phyloP scores from a whole-genome alignment of 345 rosid genomes.

The Aquilaria malaccensis region DNA sequence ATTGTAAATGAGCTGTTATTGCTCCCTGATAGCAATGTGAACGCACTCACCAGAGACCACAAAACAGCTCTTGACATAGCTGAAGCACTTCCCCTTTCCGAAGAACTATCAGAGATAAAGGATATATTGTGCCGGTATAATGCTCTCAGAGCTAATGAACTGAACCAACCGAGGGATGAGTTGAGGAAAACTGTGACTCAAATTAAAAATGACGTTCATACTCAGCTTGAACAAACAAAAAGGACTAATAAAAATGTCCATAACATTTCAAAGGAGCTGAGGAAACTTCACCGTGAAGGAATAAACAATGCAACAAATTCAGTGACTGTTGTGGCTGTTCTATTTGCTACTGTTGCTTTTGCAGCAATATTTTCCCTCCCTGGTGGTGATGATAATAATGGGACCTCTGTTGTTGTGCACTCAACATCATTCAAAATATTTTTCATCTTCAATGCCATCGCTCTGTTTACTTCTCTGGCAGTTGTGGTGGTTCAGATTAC shows the following conservation, averaged over 20 bases:
- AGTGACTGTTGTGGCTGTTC: slow-evolving; percentile 93
- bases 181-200: slow-evolving; percentile 83
- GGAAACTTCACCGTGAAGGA: slow-evolving; percentile 93
- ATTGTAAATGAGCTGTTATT: slow-evolving; percentile 66
- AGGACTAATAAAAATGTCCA: slow-evolving; percentile 92
- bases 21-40: slow-evolving; percentile 82
- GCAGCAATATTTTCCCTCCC: slow-evolving; percentile 97
- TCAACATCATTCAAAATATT: slow-evolving; percentile 73
- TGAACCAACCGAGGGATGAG: slow-evolving; percentile 95
- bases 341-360: slow-evolving; percentile 94
- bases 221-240: slow-evolving; percentile 93
- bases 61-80: slow-evolving; percentile 98
- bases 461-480: slow-evolving; percentile 89
- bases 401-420: slow-evolving; percentile 61
- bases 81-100: slow-evolving; percentile 79
- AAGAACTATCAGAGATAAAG: slow-evolving; percentile 67
- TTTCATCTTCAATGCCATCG: slow-evolving; percentile 87
- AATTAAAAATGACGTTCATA: slow-evolving; percentile 95
- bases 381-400: slow-evolving; percentile 58
- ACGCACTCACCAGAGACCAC: slow-evolving; percentile 80
- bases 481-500: slow-evolving; percentile 98
- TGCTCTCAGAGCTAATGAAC: slow-evolving; percentile 86
- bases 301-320: slow-evolving; percentile 96
- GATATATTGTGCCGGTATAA: slow-evolving; percentile 59
- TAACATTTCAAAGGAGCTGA: slow-evolving; percentile 90